phyloP scores from a whole-genome alignment of 305 asterid species.

The Fraxinus nigra region DNA sequence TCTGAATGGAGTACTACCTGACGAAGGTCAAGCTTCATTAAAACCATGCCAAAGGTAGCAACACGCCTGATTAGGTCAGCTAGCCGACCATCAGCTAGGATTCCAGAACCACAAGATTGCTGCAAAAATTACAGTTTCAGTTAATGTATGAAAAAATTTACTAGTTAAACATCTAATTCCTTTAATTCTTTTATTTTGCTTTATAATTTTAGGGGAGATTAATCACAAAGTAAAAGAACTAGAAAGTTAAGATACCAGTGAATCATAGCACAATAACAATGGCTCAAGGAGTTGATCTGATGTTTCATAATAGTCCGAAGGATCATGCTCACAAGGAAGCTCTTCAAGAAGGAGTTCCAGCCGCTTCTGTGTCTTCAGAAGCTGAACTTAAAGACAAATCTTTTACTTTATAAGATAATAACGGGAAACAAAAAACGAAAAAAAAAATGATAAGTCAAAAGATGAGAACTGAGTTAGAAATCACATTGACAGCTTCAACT shows the following conservation, averaged over 20 bases:
- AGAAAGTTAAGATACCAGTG: conserved; percentile 57
- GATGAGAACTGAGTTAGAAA: neutral
- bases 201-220: neutral
- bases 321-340: conserved; percentile 85
- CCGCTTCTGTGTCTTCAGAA: conserved; percentile 72
- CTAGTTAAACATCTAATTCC: neutral
- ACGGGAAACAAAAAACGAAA: neutral
- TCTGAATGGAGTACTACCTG: conserved; percentile 50
- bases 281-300: conserved; percentile 88
- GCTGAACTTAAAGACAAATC: conserved; percentile 42
- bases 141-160: conserved; percentile 1
- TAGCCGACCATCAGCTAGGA: conserved; percentile 92
- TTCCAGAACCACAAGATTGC: conserved; percentile 89
- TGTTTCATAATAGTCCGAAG: conserved; percentile 82
- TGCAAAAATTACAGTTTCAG: conserved; percentile 31
- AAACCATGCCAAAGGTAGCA: conserved; percentile 84
- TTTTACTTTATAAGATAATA: conserved; percentile 10
- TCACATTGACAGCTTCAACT: neutral
- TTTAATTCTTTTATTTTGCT: neutral
- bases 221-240: neutral
- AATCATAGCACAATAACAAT: conserved; percentile 74
- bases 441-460: neutral
- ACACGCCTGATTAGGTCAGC: conserved; percentile 92
- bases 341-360: conserved; percentile 93
- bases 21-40: conserved; percentile 98